Evolutionary conservation across 2,329 filamentous ascomycete genomes (phyloP), one percentile per base, ranked within the genome.

Genomic region (Pestalotiopsis sp.): DNA sequence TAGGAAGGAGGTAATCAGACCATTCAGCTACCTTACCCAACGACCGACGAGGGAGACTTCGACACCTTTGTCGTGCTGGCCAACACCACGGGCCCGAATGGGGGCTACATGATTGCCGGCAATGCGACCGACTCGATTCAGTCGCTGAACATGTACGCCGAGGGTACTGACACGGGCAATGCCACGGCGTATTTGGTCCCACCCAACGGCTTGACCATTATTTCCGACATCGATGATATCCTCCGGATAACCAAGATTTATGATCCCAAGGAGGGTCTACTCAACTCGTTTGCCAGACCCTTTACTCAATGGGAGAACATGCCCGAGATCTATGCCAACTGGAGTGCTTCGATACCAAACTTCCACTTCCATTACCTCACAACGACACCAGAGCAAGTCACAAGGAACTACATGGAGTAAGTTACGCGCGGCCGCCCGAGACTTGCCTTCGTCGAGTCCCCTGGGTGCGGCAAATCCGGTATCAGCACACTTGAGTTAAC

Each of bases 301-400:
- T 95, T 93, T 77, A 86, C 84, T 0, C 84, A 88, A 0, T 95
- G 92, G 92, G 84, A 91, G 84, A 91, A 94, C 79, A 95, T 95
- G 93, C 92, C 92, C 0, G 85, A 90, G 2, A 90, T 94, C 72
- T 95, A 94, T 77, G 88, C 90, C 72, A 93, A 94, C 75, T 94
- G 92, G 92, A 90, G 87, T 1, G 81, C 81, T n/a, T 87, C 84
- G 25, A 83, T 93, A 14, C 86, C 88, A 0, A 86, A 93, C 74
- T 84, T 90, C 71, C 92, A 94, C 78, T 95, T 94, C 83, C 92
- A 94, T 81, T 95, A 95, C 80, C 84, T 95, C 23, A 95, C 92
- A 0, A 95, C 92, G 0, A 94, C 92, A 0, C 92, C 92, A 0
- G 92, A 94, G 80, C 92, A 95, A 78, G 86, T 90, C 4, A 94